A percentile compares a stretch with the other conserved stretches of the same genome.
Conservation (phyloP, 257 asterid genomes). For the Solanum sitiens region DNA sequence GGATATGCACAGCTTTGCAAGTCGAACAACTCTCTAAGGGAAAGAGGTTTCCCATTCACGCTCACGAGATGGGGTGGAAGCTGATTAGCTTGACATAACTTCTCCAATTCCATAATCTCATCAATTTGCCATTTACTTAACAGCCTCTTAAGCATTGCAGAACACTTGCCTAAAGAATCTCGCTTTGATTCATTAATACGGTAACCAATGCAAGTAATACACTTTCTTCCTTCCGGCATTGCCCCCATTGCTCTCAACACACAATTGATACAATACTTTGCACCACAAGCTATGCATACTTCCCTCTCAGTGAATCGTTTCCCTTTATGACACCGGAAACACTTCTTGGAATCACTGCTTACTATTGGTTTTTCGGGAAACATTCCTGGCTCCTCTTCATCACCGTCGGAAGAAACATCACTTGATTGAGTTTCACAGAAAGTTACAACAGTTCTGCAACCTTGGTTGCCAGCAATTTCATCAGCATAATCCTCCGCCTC, state of each 20-base stretch:
- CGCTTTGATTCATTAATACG: slow-evolving; percentile 55
- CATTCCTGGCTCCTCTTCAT: slow-evolving; percentile 8
- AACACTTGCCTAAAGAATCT: slow-evolving; percentile 55
- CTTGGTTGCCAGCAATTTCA: slow-evolving; percentile 17
- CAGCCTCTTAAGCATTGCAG: slow-evolving; percentile 53
- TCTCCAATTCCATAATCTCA: slow-evolving; percentile 47
- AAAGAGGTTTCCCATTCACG: slow-evolving; percentile 51
- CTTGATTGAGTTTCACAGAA: slow-evolving; percentile 27
- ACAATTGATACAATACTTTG: slow-evolving; percentile 68
- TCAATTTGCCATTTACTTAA: slow-evolving; percentile 28
- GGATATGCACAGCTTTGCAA: slow-evolving; percentile 65
- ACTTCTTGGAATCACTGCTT: slow-evolving; percentile 38
- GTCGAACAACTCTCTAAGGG: slow-evolving; percentile 39
- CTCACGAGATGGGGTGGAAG: slow-evolving; percentile 46
- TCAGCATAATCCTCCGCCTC: slow-evolving; percentile 18
- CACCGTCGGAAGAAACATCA: slow-evolving; percentile 23
- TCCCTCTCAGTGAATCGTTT: slow-evolving; percentile 55
- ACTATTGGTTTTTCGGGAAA: slow-evolving; percentile 26
- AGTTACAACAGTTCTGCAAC: slow-evolving; percentile 31
- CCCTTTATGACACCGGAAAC: slow-evolving; percentile 49
- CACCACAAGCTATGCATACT: slow-evolving; percentile 68
- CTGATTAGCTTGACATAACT: slow-evolving; percentile 55
- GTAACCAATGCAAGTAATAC: slow-evolving; percentile 51
- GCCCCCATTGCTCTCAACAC: slow-evolving; percentile 91
- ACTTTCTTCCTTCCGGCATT: slow-evolving; percentile 94